Evolutionary conservation across 805 yeast species (phyloP).

Genomic region (Wickerhamiella siamensis): DNA sequence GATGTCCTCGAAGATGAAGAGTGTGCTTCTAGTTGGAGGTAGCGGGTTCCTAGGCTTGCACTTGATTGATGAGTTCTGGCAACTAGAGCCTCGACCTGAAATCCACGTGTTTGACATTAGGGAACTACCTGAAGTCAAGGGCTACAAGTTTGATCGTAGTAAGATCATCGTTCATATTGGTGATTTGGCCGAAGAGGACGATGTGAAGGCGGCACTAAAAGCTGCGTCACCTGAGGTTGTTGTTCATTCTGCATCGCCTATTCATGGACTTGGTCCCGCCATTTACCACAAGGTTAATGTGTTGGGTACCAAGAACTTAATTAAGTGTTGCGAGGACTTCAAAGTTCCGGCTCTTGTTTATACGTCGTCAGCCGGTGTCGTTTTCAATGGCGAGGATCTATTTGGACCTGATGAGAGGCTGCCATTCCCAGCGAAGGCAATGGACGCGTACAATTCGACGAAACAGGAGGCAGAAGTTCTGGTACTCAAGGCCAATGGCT

Average conservation of each 20-base stretch:
- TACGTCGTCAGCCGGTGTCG: constrained; percentile 95
- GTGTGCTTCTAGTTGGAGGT: constrained; percentile 86
- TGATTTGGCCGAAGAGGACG: constrained; percentile 64
- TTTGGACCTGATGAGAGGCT: constrained; percentile 85
- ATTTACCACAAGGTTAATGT: constrained; percentile 85
- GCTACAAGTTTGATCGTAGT: constrained; percentile 53
- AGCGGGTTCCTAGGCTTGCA: constrained; percentile 91
- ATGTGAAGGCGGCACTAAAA: constrained; percentile 49
- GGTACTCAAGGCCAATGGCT: constrained; percentile 59
- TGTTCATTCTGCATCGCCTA: constrained; percentile 94
- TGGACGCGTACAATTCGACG: constrained; percentile 95
- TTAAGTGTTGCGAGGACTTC: constrained; percentile 43
- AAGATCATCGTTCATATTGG: constrained; percentile 57
- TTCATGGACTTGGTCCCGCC: constrained; percentile 73
- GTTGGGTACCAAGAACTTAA: constrained; percentile 66
- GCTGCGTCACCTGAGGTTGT: constrained; percentile 52
- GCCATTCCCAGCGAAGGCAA: constrained; percentile 83
- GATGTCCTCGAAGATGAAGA: constrained; percentile 21
- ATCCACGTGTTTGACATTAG: constrained; percentile 86
- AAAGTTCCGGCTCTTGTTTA: constrained; percentile 59
- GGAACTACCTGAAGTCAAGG: constrained; percentile 59
- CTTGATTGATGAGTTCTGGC: constrained; percentile 69
- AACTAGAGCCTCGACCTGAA: constrained; percentile 46
- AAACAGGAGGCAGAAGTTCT: constrained; percentile 80
- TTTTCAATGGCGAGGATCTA: constrained; percentile 87